A percentile compares a stretch with the other conserved stretches of the same genome.
phyloP scores from a whole-genome alignment of 768 basidiomycete genomes.

The Chalciporus pseudorubinellus region DNA sequence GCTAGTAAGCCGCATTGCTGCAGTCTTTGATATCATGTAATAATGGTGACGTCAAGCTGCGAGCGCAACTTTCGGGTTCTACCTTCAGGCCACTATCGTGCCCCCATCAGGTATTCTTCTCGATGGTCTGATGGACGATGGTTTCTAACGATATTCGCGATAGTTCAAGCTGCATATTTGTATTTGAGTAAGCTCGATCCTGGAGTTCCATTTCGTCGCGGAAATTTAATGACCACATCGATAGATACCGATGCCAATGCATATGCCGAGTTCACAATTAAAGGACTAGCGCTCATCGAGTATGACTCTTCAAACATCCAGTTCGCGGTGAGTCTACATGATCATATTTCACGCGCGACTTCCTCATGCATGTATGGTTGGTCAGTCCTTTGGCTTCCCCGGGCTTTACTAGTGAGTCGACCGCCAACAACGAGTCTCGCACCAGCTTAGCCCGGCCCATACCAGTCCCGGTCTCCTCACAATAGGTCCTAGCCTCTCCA shows the following conservation, averaged over 20 bases:
- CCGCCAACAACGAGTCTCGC: background rate
- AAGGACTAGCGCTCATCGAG: background rate
- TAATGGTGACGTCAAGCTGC: background rate
- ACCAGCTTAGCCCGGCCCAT: background rate
- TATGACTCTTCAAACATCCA: background rate
- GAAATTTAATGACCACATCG: background rate
- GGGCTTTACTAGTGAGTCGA: background rate
- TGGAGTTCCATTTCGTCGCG: background rate
- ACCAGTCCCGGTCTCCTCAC: background rate
- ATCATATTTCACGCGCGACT: background rate
- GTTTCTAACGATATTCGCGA: background rate
- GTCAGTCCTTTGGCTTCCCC: background rate
- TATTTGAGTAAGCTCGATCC: background rate
- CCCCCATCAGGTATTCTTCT: background rate
- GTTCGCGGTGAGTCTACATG: background rate
- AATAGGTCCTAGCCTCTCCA: background rate
- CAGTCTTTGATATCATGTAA: background rate
- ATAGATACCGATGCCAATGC: background rate
- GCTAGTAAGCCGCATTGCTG: background rate
- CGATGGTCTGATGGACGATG: fast-evolving
- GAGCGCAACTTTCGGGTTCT: background rate
- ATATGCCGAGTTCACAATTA: background rate
- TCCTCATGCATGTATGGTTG: background rate
- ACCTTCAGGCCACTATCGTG: background rate
- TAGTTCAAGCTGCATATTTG: background rate